Evolutionary conservation across 208 protist species (phyloP), one percentile per base, ranked within the genome.

Genomic region (Crithidia sp.): DNA sequence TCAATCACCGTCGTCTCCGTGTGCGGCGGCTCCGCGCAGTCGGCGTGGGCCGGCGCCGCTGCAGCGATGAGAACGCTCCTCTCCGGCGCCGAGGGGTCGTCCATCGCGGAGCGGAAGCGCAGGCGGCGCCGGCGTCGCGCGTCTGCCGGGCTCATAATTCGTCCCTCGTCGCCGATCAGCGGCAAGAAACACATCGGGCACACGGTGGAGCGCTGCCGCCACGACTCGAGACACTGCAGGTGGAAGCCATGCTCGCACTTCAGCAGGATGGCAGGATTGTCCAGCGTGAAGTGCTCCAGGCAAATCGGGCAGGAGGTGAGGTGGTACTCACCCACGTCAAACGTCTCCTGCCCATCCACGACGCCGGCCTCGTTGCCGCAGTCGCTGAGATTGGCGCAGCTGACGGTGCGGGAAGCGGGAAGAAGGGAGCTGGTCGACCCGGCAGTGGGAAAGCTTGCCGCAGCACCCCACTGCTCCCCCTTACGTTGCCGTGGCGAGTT

Each of bases 251-350:
- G 91, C 40, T 85, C 86, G 79, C 91, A 95, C 10, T 69, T 65
- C 7, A 95, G 79, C 14, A 95, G 54, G 53, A 95, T 86, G 2
- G 91, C 91, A n/a, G 91, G 91, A 44, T 93, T 95, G 45, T 88
- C 82, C 0, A 92, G 74, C 28, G 88, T 92, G 72, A 93, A 95
- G 57, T 81, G 80, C 60, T 95, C 88, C 8, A 95, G 55, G 71
- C 91, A 93, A 40, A 95, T 95, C 3, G 91, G 91, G 61, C 91
- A 95, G 5, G 85, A 71, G 0, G 87, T 84, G 19, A 91, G 61
- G 44, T 84, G 81, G 55, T 91, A 95, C 59, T 85, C 80, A 10
- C 91, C 91, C 28, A 93, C 91, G 39, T 83, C 71, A 67, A 88
- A 93, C 40, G 87, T 86, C 67, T 90, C 86, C 4, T 63, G 37